Base-by-base conservation (phyloP, 352 stramenopile genomes). In the Bremia lactucae region DNA sequence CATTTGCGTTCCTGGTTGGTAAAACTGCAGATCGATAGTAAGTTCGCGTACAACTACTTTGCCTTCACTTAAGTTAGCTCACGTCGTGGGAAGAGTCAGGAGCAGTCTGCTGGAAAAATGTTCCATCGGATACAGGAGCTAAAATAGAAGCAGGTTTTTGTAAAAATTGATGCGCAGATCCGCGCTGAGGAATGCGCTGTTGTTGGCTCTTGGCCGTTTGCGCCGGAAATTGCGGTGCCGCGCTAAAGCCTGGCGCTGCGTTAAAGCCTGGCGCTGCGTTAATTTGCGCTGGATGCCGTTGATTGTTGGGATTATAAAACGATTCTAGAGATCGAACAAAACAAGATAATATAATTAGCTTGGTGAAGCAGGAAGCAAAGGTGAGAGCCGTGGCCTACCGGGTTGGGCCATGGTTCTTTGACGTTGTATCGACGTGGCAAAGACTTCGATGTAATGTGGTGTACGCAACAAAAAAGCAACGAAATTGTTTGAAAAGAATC, bases 261-360 rank as follows among this genome's bases (percentile, higher is more conserved):
- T n/a, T n/a, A n/a, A n/a, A 61, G 14, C 42, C 53, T 13, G 39
- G 31, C 21, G 53, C 29, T 15, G 33, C n/a, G 24, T 56, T 48
- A 45, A 65, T 49, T 47, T 65, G 36, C 14, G 34, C 37, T 31
- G 69, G 61, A 0, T 62, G 61, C 59, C 73, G 66, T 9, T 58
- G 68, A 38, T 73, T 68, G 39, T 70, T 81, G 2, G 64, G 56
- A 18, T 81, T 75, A 36, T 62, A 65, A 49, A 84, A 84, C 3
- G 69, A 68, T 3, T 74, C 73, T 84, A 53, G 4, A 50, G 9
- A n/a, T 24, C 15, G 15, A 20, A 31, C 0, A 46, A 7, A 55
- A 28, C n/a, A 46, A 6, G 20, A 8, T 15, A 6, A 46, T 7
- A 1, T 33, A 16, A 14, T 40, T 19, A 46, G 10, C 15, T 8